Percentiles rank a stretch among this genome's conserved stretches.
These are phyloP conservation scores for Didymella glomerata DNA, from an alignment of 2,329 filamentous ascomycete genomes.

Conservation along the genomic window DNA sequence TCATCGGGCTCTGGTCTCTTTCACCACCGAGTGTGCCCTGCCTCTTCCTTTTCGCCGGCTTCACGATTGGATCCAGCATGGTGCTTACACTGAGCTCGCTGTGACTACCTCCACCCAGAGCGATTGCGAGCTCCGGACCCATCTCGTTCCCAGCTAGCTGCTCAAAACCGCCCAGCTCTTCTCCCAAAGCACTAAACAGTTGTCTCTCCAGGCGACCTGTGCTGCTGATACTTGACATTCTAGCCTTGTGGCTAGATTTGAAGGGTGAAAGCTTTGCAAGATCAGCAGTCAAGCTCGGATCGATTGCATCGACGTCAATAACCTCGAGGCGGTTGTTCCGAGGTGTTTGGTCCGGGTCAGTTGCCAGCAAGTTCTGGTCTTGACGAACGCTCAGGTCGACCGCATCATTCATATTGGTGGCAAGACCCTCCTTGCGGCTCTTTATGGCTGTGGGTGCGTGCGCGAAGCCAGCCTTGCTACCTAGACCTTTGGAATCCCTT, in stretches of 20 bases:
- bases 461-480: constrained; percentile 29
- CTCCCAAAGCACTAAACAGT: constrained; percentile 44
- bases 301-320: constrained; percentile 37
- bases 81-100: constrained; percentile 13
- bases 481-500: constrained; percentile 5
- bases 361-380: constrained; percentile 26
- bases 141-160: constrained; percentile 22
- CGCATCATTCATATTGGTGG: constrained; percentile 4
- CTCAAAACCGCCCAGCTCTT: constrained; percentile 40
- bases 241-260: constrained; percentile 35
- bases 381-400: constrained; percentile 25
- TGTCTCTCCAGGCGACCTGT: constrained; percentile 39
- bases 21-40: constrained; percentile 32
- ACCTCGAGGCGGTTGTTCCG: constrained; percentile 27
- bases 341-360: not conserved
- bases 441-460: constrained; percentile 30
- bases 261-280: constrained; percentile 24
- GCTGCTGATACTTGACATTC: constrained; percentile 43
- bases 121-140: constrained; percentile 27
- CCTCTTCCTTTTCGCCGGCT: constrained; percentile 43
- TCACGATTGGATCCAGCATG: constrained; percentile 20
- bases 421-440: constrained; percentile 40
- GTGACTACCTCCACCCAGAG: constrained; percentile 10
- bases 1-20: constrained; percentile 30
- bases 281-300: constrained; percentile 18